Evolutionary conservation across 1,139 yeast species (phyloP).

Genomic region (Yamadazyma blattariae): DNA sequence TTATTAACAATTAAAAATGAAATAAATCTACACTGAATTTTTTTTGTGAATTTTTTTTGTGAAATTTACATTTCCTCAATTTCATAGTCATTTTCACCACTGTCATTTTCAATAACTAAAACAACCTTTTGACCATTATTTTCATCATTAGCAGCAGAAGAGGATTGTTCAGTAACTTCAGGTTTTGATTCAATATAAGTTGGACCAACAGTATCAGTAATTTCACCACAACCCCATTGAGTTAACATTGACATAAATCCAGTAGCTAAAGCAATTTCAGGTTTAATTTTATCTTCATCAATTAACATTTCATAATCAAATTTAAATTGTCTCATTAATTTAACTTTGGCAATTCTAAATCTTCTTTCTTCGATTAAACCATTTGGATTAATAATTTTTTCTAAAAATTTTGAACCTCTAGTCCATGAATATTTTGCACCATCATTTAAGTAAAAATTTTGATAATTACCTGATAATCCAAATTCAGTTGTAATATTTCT

Average conservation of each 20-base stretch:
- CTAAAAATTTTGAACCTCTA: conserved; percentile 48
- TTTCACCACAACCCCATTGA: conserved; percentile 59
- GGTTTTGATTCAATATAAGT: conserved; percentile 24
- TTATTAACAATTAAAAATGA: no score
- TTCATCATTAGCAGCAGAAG: background rate
- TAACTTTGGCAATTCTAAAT: conserved; percentile 51
- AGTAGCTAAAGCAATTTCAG: conserved; percentile 52
- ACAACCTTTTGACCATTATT: conserved; percentile 8
- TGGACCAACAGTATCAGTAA: conserved; percentile 54
- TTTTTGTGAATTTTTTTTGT: no score
- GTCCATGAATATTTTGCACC: conserved; percentile 59
- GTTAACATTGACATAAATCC: conserved; percentile 60
- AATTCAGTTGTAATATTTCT: conserved; percentile 25
- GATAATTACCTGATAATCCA: conserved; percentile 25
- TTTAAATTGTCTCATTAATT: conserved; percentile 55
- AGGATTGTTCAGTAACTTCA: background rate
- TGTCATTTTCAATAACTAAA: conserved; percentile 15
- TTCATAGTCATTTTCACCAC: conserved; percentile 2
- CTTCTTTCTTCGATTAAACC: conserved; percentile 56
- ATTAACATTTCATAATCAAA: conserved; percentile 58
- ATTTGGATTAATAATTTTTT: conserved; percentile 48
- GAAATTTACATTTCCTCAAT: conserved; percentile 4
- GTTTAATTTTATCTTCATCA: conserved; percentile 45
- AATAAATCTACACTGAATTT: no score
- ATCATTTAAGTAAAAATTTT: conserved; percentile 46